Base-by-base conservation (phyloP, 352 stramenopile species). In the Aphanomyces astaci region DNA sequence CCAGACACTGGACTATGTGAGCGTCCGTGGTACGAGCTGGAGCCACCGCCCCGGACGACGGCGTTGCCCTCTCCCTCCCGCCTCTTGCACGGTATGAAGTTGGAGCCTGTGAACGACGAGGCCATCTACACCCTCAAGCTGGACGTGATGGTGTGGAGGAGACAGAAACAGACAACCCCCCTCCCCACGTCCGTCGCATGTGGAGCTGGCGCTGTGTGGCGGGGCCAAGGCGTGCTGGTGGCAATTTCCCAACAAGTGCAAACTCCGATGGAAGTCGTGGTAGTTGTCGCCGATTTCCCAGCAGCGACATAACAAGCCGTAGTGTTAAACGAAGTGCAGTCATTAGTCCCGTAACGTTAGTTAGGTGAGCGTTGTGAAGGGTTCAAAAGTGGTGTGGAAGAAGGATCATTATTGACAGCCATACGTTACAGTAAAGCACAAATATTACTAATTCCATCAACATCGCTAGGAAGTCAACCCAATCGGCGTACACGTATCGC, bases 61-160 rank as follows among this genome's bases (percentile, higher is more conserved):
- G 43, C n/a, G 4, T 1, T 30, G 15, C 17, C 25, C n/a, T n/a
- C 43, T 7, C 62, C 62, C 4, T 7, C 15, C 7, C 17, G 62
- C 11, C 24, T 45, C 33, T 4, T 68, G 0, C 48, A 68, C 33
- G 62, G 62, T 4, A 68, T 60, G 48, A 33, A 27, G 19, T 31
- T 68, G 17, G 3, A 30, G 17, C 62, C 62, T 22, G 4, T 68
- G 17, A 40, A 73, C 4, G 64, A 62, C 3, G 68, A 70, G 0
- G 59, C 68, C 43, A 40, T 89, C 24, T 91, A 82, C 72, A 88
- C 83, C 31, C 75, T 91, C 32, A 78, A 89, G 36, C 33, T 87
- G 27, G 66, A 72, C 15, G 76, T 72, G 40, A 89, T 91, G 81
- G 87, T 91, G 66, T 91, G 83, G 81, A 77, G 81, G 4, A 72